Base-by-base conservation (phyloP, 2,329 filamentous ascomycete species). In the Septoria petroselini region DNA sequence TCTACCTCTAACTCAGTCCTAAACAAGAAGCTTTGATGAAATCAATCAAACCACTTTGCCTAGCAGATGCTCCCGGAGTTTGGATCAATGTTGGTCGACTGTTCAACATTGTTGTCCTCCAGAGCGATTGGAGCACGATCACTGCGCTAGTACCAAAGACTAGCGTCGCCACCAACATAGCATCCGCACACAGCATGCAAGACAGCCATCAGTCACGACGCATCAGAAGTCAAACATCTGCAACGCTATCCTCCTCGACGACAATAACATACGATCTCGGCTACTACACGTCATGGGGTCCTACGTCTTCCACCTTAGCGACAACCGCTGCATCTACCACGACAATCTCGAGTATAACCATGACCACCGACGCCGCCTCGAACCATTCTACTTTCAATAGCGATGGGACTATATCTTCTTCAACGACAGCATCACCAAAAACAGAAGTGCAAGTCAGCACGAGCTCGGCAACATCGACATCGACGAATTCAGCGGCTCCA, bases 11-110 rank as follows among this genome's bases (percentile, higher is more conserved):
- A 46, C 43, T 27, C 43, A 38, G 33, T 39, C 25, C 43, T 9
- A 46, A 46, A 46, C 30, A 33, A 46, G 43, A 39, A 37, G 27
- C 27, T 46, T 46, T 29, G 34, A 38, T 38, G 34, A 46, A 37
- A n/a, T 37, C 42, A 45, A 45, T 45, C 31, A 37, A 37, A 27
- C 19, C 25, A 27, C 31, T 7, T 33, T 33, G 30, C 14, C 4
- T n/a, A n/a, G 30, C 30, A 33, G n/a, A 17, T 15, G 7, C 7
- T 7, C 15, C 7, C 43, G 25, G 27, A 23, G 29, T 19, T 14
- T 38, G 17, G 31, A 35, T 17, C 18, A 19, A 46, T 38, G 7
- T 27, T 27, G 23, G 23, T 27, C 23, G 23, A 27, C 23, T 5
- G 9, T 9, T 9, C 23, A 27, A 9, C 9, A 27, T 27, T 27